A percentile compares a stretch with the other conserved stretches of the same genome.
Conservation (phyloP, 306 rosid genomes). For the Vicia villosa region DNA sequence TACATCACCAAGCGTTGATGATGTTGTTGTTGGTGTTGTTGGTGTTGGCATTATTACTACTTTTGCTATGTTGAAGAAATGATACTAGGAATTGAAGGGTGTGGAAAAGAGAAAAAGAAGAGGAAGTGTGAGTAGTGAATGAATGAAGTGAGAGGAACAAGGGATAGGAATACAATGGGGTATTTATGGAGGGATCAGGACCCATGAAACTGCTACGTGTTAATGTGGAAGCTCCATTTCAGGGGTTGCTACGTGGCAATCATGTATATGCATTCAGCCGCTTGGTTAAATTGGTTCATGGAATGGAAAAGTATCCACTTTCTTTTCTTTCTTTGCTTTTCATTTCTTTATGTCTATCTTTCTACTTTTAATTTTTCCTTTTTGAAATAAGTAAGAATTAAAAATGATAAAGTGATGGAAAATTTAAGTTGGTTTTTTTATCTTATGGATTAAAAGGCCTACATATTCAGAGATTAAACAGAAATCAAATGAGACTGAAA, state of each 20-base stretch:
- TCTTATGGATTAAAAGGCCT: neutral
- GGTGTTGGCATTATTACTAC: constrained; percentile 20
- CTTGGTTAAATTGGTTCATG: constrained; percentile 38
- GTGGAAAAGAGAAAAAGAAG: neutral
- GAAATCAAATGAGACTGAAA: no score
- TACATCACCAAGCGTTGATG: constrained; percentile 36
- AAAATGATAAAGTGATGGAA: neutral
- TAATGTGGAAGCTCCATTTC: constrained; percentile 44
- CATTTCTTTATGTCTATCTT: neutral
- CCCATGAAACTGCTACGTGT: constrained; percentile 59
- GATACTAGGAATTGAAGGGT: neutral
- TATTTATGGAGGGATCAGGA: constrained; percentile 54
- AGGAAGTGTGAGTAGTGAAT: constrained; percentile 4
- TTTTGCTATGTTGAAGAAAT: neutral
- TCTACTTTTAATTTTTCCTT: neutral
- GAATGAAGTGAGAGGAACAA: constrained; percentile 47
- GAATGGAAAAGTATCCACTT: constrained; percentile 42
- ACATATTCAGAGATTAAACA: no score
- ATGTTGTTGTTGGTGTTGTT: constrained; percentile 9
- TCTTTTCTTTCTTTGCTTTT: neutral
- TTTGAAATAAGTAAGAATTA: neutral
- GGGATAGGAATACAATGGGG: constrained; percentile 33
- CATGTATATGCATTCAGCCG: constrained; percentile 37
- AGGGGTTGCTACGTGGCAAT: constrained; percentile 55
- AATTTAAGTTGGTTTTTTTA: neutral